Evolutionary conservation across 495 filamentous ascomycete genomes (phyloP), one percentile per base, ranked within the genome.

Genomic region (Chaetomium tenue): DNA sequence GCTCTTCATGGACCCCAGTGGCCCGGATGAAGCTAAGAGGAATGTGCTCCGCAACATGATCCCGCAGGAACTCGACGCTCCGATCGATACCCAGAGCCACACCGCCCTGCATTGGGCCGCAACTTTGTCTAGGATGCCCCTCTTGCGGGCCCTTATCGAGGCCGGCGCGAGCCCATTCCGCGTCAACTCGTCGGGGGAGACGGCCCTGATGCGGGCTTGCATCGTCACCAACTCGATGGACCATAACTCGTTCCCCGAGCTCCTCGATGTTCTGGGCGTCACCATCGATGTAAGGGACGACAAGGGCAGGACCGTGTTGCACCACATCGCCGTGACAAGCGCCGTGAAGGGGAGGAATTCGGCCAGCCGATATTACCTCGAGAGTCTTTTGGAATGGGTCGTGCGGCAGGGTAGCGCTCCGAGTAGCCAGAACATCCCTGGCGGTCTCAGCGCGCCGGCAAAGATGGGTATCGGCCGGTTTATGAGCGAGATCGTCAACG

Each of bases 71-170:
- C 84, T 98, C 33, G 94, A 98, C 70, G 84, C 91, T 33, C 93
- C 95, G 11, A 87, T 98, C 61, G 94, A 98, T 70, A 79, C 86
- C 6, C 90, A 89, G 60, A 86, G 87, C 25, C 92, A 96, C 73
- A 97, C 90, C 60, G 91, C 94, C 25, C 80, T 98, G 37, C 93
- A 97, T 70, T 98, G 94, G 94, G 94, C 93, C n/a, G 92, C 94
- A 12, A 96, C 93, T 46, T 82, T 98, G 53, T 91, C 90, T n/a
- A 88, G 91, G 23, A 85, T 93, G 71, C 83, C 89, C 12, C 81
- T 97, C 8, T 75, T 97, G 44, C 83, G 89, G 60, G 86, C 91
- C 2, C 81, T 98, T 0, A 89, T 98, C 65, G 80, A 84, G 8
- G 88, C 86, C 51, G 94, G 94, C 5, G 91, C 92, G 0, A 93